Percentiles rank a stretch among this genome's conserved stretches.
Evolutionary conservation across 257 asterid species (phyloP).

Genomic region (Fraxinus quadrangulata): DNA sequence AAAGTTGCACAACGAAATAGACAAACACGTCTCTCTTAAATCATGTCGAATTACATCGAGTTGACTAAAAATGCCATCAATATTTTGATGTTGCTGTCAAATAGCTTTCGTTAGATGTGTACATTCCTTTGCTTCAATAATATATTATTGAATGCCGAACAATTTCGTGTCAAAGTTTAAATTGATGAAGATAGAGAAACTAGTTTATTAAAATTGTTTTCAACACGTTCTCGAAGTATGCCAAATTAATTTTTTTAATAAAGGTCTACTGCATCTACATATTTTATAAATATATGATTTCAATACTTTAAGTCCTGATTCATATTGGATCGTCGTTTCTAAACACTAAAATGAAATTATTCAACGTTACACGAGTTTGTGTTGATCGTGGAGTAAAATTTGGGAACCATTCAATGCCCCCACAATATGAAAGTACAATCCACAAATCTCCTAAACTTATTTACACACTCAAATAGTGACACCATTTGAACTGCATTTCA

Average conservation of each 20-base stretch:
- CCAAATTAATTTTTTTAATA: too few species aligned
- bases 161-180: too few species aligned
- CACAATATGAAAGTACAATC: slow-evolving; percentile 5
- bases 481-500: slow-evolving; percentile 23
- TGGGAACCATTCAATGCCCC: slow-evolving; percentile 22
- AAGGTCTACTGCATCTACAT: too few species aligned
- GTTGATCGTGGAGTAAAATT: neutral
- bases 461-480: slow-evolving; percentile 5
- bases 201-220: too few species aligned
- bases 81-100: neutral
- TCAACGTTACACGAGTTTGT: too few species aligned
- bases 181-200: too few species aligned
- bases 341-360: too few species aligned
- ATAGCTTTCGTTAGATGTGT: neutral
- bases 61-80: neutral
- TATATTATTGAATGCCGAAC: too few species aligned
- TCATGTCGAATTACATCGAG: neutral
- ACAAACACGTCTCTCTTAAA: neutral
- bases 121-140: neutral
- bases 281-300: too few species aligned
- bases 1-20: neutral
- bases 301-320: too few species aligned
- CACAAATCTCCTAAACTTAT: neutral
- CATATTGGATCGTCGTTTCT: neutral
- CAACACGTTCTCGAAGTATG: too few species aligned